Evolutionary conservation across 148 eudicot species (phyloP).

Genomic region (Tetragonia tetragonoides): DNA sequence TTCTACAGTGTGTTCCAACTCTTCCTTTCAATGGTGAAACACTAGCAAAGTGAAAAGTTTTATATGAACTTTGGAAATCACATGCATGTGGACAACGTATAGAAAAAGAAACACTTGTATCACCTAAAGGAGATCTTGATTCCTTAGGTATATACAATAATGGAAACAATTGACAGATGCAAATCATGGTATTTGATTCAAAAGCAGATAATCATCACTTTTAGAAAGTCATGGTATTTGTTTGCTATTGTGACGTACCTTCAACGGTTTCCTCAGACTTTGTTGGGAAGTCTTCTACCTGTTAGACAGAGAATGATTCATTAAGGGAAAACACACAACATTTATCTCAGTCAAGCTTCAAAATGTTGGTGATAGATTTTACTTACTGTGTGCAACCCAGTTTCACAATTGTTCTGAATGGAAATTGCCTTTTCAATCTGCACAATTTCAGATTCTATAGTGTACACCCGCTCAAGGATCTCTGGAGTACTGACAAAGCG

Average conservation of each 20-base stretch:
- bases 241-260: slow-evolving; percentile 42
- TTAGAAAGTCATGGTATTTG: neutral
- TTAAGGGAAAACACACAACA: neutral
- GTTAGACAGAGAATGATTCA: slow-evolving; percentile 18
- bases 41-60: neutral
- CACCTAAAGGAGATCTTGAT: neutral
- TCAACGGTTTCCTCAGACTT: slow-evolving; percentile 50
- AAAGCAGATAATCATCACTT: slow-evolving; percentile 2
- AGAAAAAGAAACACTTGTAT: neutral
- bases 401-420: slow-evolving; percentile 53
- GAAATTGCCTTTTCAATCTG: slow-evolving; percentile 89
- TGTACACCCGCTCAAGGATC: slow-evolving; percentile 86
- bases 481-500: slow-evolving; percentile 99
- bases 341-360: slow-evolving; percentile 6
- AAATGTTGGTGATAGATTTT: slow-evolving; percentile 2
- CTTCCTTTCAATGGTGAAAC: neutral
- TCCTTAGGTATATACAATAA: neutral
- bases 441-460: slow-evolving; percentile 86
- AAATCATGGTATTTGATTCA: neutral
- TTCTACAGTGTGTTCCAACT: neutral
- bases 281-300: slow-evolving; percentile 49
- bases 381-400: slow-evolving; percentile 48
- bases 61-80: neutral
- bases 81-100: neutral
- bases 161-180: neutral